phyloP scores from a whole-genome alignment of 2,329 filamentous ascomycete species.

The Fusarium citri region DNA sequence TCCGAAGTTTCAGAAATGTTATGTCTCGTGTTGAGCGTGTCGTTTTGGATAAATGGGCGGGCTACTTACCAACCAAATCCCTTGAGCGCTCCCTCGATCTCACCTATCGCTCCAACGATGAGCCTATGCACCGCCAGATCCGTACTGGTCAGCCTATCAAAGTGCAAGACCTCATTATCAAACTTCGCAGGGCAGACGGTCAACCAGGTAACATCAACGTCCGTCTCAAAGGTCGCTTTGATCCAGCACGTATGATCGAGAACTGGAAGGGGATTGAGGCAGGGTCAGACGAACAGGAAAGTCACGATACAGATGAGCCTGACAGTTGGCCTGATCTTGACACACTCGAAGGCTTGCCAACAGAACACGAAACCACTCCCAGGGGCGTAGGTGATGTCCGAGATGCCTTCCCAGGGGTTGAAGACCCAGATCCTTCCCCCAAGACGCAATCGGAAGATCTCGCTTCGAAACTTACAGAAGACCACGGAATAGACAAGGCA shows the following conservation, averaged over 20 bases:
- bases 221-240: conserved; percentile 40
- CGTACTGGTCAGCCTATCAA: conserved; percentile 19
- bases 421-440: background rate
- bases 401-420: background rate
- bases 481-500: background rate
- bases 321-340: conserved; percentile 19
- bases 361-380: background rate
- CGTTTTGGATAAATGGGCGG: conserved; percentile 47
- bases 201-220: conserved; percentile 37
- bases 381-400: background rate
- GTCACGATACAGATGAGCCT: background rate
- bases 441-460: background rate
- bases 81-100: conserved; percentile 46
- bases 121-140: conserved; percentile 41
- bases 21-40: conserved; percentile 48
- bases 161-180: conserved; percentile 33
- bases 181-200: conserved; percentile 37
- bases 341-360: background rate
- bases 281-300: background rate
- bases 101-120: conserved; percentile 46
- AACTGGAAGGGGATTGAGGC: conserved; percentile 21
- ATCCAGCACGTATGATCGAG: conserved; percentile 37
- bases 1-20: conserved; percentile 33
- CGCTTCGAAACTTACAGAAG: background rate
- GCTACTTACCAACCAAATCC: conserved; percentile 45